Percentiles rank a stretch among this genome's conserved stretches.
Conservation (phyloP, 768 basidiomycete genomes). For the Hortiboletus flavorubellus region DNA sequence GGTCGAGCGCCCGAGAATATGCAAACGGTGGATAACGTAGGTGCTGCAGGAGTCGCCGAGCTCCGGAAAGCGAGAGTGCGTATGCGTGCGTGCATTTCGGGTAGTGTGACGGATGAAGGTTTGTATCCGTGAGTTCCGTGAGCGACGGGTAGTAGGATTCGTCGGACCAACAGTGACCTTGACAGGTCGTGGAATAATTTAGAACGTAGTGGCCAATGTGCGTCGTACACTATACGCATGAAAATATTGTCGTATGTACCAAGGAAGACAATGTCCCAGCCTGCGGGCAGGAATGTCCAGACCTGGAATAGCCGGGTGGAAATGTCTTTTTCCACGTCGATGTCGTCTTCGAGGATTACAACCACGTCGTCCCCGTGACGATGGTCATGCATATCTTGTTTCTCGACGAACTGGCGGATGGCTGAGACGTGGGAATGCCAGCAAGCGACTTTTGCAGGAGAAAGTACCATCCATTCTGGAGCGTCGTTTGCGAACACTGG, state of each 20-base stretch:
- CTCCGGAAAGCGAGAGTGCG: slow-evolving; percentile 55
- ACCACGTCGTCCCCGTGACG: slow-evolving; percentile 33
- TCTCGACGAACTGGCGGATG: slow-evolving; percentile 42
- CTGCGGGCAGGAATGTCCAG: slow-evolving; percentile 51
- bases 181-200: not conserved
- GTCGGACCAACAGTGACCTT: slow-evolving; percentile 81
- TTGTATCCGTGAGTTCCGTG: slow-evolving; percentile 14
- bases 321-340: slow-evolving; percentile 72
- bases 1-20: slow-evolving; percentile 75
- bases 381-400: slow-evolving; percentile 18
- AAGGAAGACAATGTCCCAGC: slow-evolving; percentile 75
- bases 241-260: slow-evolving; percentile 37
- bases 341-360: slow-evolving; percentile 73
- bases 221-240: not conserved
- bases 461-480: slow-evolving; percentile 50
- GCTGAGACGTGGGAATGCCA: slow-evolving; percentile 65
- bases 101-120: slow-evolving; percentile 53
- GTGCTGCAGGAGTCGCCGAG: slow-evolving; percentile 56
- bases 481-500: slow-evolving; percentile 34
- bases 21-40: slow-evolving; percentile 65
- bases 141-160: slow-evolving; percentile 49
- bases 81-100: slow-evolving; percentile 79
- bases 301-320: slow-evolving; percentile 37
- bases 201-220: not conserved
- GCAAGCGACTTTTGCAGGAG: slow-evolving; percentile 60